Evolutionary conservation across 2,329 filamentous ascomycete genomes (phyloP).

Genomic region (Incumbomyces delicatus): DNA sequence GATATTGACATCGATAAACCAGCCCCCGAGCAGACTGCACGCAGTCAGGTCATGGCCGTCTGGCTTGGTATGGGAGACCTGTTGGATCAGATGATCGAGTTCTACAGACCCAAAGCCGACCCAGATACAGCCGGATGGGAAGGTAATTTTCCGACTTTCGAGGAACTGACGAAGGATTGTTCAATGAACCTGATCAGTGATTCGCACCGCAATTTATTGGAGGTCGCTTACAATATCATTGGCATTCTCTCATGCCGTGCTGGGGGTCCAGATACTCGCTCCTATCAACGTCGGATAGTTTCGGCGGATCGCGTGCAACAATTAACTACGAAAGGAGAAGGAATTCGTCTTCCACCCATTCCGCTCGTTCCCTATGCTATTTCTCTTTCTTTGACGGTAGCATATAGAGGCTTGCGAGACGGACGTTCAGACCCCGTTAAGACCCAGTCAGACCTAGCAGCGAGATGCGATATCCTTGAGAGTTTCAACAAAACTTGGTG

Average conservation of each 20-base stretch:
- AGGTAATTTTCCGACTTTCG: slow-evolving; percentile 29
- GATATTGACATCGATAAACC: slow-evolving; percentile 31
- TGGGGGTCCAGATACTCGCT: slow-evolving; percentile 39
- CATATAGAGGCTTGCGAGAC: slow-evolving; percentile 47
- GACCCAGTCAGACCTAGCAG: slow-evolving; percentile 28
- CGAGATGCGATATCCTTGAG: slow-evolving; percentile 29
- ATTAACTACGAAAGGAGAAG: slow-evolving; percentile 26
- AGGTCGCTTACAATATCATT: slow-evolving; percentile 48
- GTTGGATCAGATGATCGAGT: slow-evolving; percentile 30
- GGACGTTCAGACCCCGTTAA: slow-evolving; percentile 31
- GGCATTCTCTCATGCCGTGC: slow-evolving; percentile 48
- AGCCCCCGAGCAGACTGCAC: slow-evolving; percentile 7
- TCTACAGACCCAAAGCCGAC: slow-evolving; percentile 29
- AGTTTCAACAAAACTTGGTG: slow-evolving; percentile 28
- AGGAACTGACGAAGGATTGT: slow-evolving; percentile 25
- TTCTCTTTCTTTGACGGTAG: slow-evolving; percentile 45
- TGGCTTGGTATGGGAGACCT: slow-evolving; percentile 31
- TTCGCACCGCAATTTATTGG: slow-evolving; percentile 30
- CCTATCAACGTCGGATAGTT: slow-evolving; percentile 45
- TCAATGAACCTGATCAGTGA: neutral
- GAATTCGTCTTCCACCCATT: slow-evolving; percentile 36
- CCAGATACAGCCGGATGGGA: slow-evolving; percentile 29
- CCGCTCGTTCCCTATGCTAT: slow-evolving; percentile 49
- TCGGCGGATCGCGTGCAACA: slow-evolving; percentile 48
- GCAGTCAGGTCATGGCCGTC: slow-evolving; percentile 25